A percentile compares a stretch with the other conserved stretches of the same genome.
Evolutionary conservation across 331 rosid genomes (phyloP).

Genomic region (Acacia concinna): DNA sequence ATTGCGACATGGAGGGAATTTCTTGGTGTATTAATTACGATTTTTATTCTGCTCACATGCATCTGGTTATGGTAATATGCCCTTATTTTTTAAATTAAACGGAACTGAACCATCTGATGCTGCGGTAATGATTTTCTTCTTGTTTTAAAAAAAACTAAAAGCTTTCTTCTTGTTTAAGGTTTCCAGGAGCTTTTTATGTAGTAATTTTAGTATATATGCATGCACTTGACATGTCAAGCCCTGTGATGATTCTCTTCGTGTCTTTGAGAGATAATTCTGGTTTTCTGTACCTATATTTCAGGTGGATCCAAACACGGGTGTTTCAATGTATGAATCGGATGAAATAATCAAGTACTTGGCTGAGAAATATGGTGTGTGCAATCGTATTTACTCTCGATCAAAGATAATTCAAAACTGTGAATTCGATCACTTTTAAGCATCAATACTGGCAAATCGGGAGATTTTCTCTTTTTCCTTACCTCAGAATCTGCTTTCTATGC

Average conservation of each 20-base stretch:
- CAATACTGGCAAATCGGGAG: neutral
- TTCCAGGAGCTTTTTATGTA: constrained; percentile 2
- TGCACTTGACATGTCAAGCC: constrained; percentile 16
- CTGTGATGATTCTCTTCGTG: constrained; percentile 1
- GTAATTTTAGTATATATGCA: neutral
- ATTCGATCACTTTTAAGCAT: constrained; percentile 18
- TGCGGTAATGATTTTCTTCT: neutral
- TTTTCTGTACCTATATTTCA: constrained; percentile 39
- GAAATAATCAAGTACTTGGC: constrained; percentile 87
- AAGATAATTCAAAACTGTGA: constrained; percentile 4
- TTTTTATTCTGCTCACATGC: constrained; percentile 1
- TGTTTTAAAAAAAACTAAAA: neutral
- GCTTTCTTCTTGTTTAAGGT: neutral
- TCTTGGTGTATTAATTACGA: neutral
- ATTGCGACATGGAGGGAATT: neutral
- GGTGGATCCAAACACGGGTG: constrained; percentile 95
- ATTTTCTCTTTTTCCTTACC: neutral
- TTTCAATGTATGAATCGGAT: constrained; percentile 96
- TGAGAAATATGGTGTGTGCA: constrained; percentile 69
- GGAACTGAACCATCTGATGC: neutral
- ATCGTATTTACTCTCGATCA: neutral
- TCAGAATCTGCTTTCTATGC: neutral
- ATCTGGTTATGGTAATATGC: neutral
- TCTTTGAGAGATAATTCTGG: constrained; percentile 24
- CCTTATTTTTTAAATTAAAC: neutral